Evolutionary conservation across 768 basidiomycete species (phyloP).

Genomic region (Boletus pseudo-olivaceus): DNA sequence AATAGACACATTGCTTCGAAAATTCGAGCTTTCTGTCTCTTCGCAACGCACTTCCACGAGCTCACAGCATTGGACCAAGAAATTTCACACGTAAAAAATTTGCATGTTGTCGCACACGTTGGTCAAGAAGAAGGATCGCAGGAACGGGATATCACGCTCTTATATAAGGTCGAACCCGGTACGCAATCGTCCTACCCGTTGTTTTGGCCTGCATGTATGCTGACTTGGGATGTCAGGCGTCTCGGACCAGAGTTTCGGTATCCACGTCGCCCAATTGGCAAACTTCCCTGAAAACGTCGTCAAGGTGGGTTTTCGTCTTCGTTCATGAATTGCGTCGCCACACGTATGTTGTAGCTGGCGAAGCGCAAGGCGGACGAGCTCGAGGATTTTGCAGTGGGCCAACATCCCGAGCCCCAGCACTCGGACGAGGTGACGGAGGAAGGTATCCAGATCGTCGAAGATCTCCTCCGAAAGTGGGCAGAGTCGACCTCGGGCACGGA

Average conservation of each 20-base stretch:
- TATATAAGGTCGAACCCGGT: conserved; percentile 80
- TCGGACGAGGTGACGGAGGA: conserved; percentile 64
- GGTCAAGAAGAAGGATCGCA: conserved; percentile 43
- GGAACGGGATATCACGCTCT: conserved; percentile 75
- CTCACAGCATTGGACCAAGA: conserved; percentile 89
- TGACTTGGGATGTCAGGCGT: conserved; percentile 49
- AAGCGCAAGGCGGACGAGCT: conserved; percentile 89
- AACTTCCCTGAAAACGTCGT: conserved; percentile 96
- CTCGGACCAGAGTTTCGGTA: conserved; percentile 97
- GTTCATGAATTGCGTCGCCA: neutral
- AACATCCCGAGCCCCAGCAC: conserved; percentile 41
- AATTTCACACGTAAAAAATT: conserved; percentile 82
- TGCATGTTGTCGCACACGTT: conserved; percentile 95
- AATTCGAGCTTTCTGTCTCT: conserved; percentile 91
- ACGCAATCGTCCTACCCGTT: conserved; percentile 15
- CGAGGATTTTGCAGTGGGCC: conserved; percentile 68
- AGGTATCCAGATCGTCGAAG: conserved; percentile 78
- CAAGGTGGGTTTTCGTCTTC: conserved; percentile 46
- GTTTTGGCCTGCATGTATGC: neutral
- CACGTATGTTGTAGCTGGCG: conserved; percentile 56
- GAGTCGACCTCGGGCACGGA: conserved; percentile 33
- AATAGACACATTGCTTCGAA: conserved; percentile 86
- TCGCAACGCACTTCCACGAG: conserved; percentile 98
- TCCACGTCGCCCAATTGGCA: conserved; percentile 95
- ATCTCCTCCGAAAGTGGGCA: conserved; percentile 71